Base-by-base conservation (phyloP, 441 rosid genomes). In the Capsella rubella region DNA sequence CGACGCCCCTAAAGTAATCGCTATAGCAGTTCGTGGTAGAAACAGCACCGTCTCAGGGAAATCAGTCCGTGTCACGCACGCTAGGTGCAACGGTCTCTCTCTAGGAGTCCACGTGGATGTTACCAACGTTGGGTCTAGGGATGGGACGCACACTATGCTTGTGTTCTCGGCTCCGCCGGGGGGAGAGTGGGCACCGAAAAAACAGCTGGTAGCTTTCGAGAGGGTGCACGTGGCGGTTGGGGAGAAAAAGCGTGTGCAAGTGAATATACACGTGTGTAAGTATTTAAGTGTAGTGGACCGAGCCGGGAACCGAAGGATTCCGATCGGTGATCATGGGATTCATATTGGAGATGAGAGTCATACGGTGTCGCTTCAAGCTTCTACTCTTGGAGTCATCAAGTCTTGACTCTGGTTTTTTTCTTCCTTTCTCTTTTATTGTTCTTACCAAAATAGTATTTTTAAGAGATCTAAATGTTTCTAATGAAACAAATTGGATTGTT, bases 201-300 rank as follows among this genome's bases (percentile, higher is more conserved):
- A 85, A 76, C 97, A 95, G 75, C 43, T 95, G 67, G 91, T 95
- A 60, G 97, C 87, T 32, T 95, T 95, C 43, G 64, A 85, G 61
- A 92, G 83, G 52, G 87, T 90, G 40, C 82, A 80, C 34, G 86
- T 89, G 47, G 79, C 84, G 0, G 95, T 86, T 0, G 83, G 93
- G 11, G 71, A 82, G 53, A 72, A 45, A 31, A 82, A 77, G 54
- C 79, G 89, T 56, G 90, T 90, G 27, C 74, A 72, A 29, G 78
- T 95, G 40, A 82, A 83, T 43, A 86, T 94, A 54, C 97, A 94
- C 54, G 94, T 90, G 52, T 92, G 99, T 84, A 92, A 92, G 88
- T 82, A 65, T 54, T 45, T 94, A 34, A 94, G 97, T 69, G 92
- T 92, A 18, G 97, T 92, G 68, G 99, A 94, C 77, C 68, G 74